Conservation (phyloP, 2,329 filamentous ascomycete genomes). For the Colletotrichum tropicicola region DNA sequence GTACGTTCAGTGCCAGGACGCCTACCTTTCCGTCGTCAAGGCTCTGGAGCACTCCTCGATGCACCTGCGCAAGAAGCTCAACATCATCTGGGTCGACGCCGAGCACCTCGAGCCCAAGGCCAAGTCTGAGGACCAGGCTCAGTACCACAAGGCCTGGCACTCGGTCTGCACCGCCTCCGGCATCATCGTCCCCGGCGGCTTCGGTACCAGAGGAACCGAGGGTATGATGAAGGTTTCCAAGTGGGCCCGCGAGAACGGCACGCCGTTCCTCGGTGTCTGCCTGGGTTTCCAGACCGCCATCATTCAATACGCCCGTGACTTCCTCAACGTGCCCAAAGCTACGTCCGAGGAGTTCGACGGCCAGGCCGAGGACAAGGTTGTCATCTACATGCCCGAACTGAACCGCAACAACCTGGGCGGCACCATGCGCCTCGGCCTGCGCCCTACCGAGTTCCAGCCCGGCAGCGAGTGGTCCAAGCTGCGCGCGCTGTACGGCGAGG, state of each 20-base stretch:
- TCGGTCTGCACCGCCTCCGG: slow-evolving; percentile 75
- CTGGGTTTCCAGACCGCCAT: slow-evolving; percentile 94
- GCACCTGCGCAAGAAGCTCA: slow-evolving; percentile 81
- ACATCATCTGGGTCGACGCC: slow-evolving; percentile 86
- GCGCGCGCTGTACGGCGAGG: slow-evolving; percentile 75
- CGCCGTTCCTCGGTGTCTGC: slow-evolving; percentile 87
- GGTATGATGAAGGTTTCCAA: slow-evolving; percentile 91
- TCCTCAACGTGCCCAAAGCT: slow-evolving; percentile 69
- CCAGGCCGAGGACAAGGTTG: slow-evolving; percentile 71
- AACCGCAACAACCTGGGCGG: slow-evolving; percentile 81
- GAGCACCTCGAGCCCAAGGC: slow-evolving; percentile 79
- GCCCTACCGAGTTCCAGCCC: slow-evolving; percentile 78
- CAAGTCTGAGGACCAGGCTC: slow-evolving; percentile 69
- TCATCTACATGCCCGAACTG: slow-evolving; percentile 94
- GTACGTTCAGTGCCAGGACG: slow-evolving; percentile 85
- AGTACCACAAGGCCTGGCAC: slow-evolving; percentile 89
- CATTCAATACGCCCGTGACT: slow-evolving; percentile 84
- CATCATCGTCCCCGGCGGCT: slow-evolving; percentile 78
- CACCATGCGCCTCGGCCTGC: slow-evolving; percentile 85
- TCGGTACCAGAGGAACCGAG: slow-evolving; percentile 82
- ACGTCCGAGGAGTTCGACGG: slow-evolving; percentile 65
- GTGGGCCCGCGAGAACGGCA: slow-evolving; percentile 84
- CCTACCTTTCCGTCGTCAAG: slow-evolving; percentile 86
- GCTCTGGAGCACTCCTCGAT: slow-evolving; percentile 92
- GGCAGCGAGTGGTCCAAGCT: slow-evolving; percentile 82